Percentiles rank a stretch among this genome's conserved stretches.
phyloP scores from a whole-genome alignment of 1,139 yeast species.

The Saccharomyces hybrid region DNA sequence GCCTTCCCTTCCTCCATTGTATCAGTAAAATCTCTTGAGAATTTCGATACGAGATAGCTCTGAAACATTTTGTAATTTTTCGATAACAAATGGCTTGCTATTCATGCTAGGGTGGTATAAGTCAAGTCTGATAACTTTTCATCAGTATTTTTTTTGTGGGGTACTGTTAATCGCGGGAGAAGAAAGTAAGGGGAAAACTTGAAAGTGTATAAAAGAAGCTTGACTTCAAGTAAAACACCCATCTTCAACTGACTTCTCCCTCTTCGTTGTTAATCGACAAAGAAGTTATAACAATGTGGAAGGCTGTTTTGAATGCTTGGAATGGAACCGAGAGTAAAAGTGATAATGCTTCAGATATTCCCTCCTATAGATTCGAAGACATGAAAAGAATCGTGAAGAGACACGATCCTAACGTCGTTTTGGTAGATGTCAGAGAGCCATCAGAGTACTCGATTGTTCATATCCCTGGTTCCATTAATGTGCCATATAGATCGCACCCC shows the following conservation, averaged over 20 bases:
- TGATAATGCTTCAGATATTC: constrained; percentile 36
- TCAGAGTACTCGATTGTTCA: constrained; percentile 50
- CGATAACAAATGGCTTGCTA: not conserved
- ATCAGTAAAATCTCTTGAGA: too few species aligned
- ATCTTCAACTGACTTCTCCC: not conserved
- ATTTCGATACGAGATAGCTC: too few species aligned
- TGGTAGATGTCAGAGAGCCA: constrained; percentile 92
- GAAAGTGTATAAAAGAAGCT: not conserved
- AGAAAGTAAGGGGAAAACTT: not conserved
- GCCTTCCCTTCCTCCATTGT: too few species aligned
- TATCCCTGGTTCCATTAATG: constrained; percentile 82
- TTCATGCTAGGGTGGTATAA: too few species aligned
- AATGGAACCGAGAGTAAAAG: constrained; percentile 26
- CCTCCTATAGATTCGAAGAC: constrained; percentile 46
- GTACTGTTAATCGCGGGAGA: not conserved
- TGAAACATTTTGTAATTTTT: too few species aligned
- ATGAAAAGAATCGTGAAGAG: constrained; percentile 43
- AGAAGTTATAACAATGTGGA: constrained; percentile 17
- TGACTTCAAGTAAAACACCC: too few species aligned
- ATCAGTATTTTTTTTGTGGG: not conserved
- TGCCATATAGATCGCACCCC: constrained; percentile 86
- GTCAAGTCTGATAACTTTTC: not conserved
- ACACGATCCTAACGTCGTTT: constrained; percentile 40
- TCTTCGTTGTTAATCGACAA: too few species aligned
- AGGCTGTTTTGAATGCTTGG: constrained; percentile 25